Evolutionary conservation across 2,329 filamentous ascomycete genomes (phyloP), one percentile per base, ranked within the genome.

Genomic region (Cryphonectria parasitica): DNA sequence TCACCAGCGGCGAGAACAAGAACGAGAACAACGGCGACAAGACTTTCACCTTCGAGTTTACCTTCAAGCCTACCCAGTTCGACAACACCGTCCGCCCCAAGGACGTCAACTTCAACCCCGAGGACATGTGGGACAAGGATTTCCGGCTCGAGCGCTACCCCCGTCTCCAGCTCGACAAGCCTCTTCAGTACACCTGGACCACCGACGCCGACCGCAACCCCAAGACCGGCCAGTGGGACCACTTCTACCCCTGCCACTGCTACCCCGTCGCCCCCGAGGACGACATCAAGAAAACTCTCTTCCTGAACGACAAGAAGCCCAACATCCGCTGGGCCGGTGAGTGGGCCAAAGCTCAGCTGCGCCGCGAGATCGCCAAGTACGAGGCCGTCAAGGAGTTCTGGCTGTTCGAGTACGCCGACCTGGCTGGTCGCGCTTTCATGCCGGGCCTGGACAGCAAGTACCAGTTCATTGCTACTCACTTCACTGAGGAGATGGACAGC

Each of bases 231-330:
- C 34, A 41, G 19, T 45, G 54, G 64, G 61, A 64, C 10, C 45
- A 41, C 34, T 52, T 70, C 54, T 31, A 58, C 28, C 54, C 54
- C 15, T 58, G 54, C 28, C 54, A 58, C 45, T 68, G 69, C 65
- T 68, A 45, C 60, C 69, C 69, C 28, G 52, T 56, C 36, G 60
- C 65, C 19, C 39, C 68, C 45, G 39, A 61, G 56, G 70, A 71
- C 67, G 52, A 69, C 67, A 71, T 71, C 67, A 34, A 71, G 64
- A 71, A 71, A 64, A 36, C n/a, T 13, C 67, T 71, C 31, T 62
- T 69, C 60, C 17, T 71, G 19, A 36, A 69, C 52, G 43, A 60
- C 4, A 43, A 63, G 45, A 22, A 17, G 31, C 39, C 60, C 10
- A 17, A 19, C 15, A n/a, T 69, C n/a, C 31, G 34, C 11, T 69